Evolutionary conservation across 441 rosid genomes (phyloP), one percentile per base, ranked within the genome.

Genomic region (Omphalea diandra): DNA sequence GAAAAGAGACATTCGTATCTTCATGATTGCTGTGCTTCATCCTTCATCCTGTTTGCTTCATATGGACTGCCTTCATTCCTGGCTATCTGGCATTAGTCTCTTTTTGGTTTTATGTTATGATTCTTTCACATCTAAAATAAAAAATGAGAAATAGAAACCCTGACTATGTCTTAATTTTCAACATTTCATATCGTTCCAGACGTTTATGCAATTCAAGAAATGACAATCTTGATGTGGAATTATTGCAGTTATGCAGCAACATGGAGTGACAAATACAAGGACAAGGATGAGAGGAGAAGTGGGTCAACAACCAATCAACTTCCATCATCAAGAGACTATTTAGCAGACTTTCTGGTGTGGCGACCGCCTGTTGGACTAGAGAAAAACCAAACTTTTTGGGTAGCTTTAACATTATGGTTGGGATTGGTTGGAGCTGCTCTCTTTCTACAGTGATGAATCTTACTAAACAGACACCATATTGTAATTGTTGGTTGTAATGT

Each of bases 371-470:
- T 41, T 0, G 99, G 94, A 5, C 56, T 83, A 73, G 92, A 84
- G 79, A 94, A 90, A 76, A 94, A 76, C 77, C 65, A 68, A 41
- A 84, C 80, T 7, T 92, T 94, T 67, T 94, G 98, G 99, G 75
- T 87, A 41, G 84, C 88, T 59, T 77, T 94, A 80, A 80, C 94
- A 6, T 46, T 92, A 8, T 91, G 99, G 99, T 69, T 94, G 17
- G 89, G 90, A 58, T 85, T 94, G 83, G 97, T 94, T 63, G 97
- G 96, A 64, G 93, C 97, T 53, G 94, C 99, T 24, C 78, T 94
- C 58, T 10, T 92, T 68, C 79, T 88, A 58, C 98, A 92, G 78
- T 76, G 82, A 79, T 91, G 80, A 93, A 77, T 61, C 29, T 5
- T 35, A 31, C 54, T 40, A 1, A 74, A n/a, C 59, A 20, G 53